Base-by-base conservation (phyloP, 345 rosid genomes). In the Moricandia arvensis region DNA sequence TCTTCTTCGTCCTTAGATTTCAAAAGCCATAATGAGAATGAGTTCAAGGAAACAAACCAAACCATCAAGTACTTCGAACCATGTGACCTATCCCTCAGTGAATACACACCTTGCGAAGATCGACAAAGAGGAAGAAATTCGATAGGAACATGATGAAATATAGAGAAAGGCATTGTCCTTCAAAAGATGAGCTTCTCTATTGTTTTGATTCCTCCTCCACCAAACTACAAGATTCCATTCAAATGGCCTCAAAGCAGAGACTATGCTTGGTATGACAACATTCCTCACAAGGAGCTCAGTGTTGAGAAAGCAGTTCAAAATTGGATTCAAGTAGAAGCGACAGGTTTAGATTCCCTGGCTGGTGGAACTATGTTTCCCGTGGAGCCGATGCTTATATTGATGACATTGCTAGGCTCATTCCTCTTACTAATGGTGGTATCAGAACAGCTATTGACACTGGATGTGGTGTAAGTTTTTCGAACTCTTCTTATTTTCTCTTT, bases 221-320 rank as follows among this genome's bases (percentile, higher is more conserved):
- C 99, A 24, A 89, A 87, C 54, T 95, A 95, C 80, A 95, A 88
- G 87, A 87, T 92, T 45, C 99, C 99, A 7, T 88, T 95, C 77
- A 90, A 90, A 77, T 95, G 99, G 99, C 97, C 99, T 7, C 92
- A 88, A 74, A 91, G 99, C 81, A 85, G 96, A 64, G 99, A 95
- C 83, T 87, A 86, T 74, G 96, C 97, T 37, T 95, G 99, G 99
- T 95, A 86, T 54, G 93, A 85, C 71, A 95, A 95, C 60, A 95
- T 95, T 38, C 99, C 99, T 24, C 99, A 95, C 74, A 89, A 83
- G 34, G 99, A 95, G 70, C 96, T 95, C 41, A 89, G 96, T 77
- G 85, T 95, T 66, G 99, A 91, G 84, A 95, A 95, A 87, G 99
- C 99, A 9, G 83, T 89, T 60, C 99, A 95, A 85, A 91, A 95